phyloP scores from a whole-genome alignment of 2,329 filamentous ascomycete genomes.

The Coleophoma cylindrospora region DNA sequence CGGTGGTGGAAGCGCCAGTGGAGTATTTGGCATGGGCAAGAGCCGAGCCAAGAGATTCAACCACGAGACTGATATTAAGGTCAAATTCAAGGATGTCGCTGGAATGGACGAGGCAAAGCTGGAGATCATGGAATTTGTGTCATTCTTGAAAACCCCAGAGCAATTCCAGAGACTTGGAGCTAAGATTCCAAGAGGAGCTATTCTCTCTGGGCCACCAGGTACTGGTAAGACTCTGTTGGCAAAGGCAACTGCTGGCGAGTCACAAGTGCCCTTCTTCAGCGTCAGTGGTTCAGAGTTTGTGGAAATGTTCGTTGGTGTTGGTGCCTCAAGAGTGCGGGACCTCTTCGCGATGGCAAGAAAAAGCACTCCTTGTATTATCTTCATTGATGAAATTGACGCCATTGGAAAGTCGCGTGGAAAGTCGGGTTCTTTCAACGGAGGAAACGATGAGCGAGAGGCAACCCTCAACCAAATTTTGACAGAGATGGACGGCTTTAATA shows the following conservation, averaged over 20 bases:
- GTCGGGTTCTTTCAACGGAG: constrained; percentile 71
- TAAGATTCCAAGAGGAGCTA: constrained; percentile 95
- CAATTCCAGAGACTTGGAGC: constrained; percentile 91
- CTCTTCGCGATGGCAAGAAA: constrained; percentile 92
- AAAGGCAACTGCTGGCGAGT: constrained; percentile 96
- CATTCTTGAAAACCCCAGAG: constrained; percentile 89
- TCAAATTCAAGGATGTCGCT: constrained; percentile 94
- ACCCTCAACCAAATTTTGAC: constrained; percentile 98
- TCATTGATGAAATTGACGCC: constrained; percentile 98
- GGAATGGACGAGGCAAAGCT: constrained; percentile 97
- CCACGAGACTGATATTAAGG: constrained; percentile 92
- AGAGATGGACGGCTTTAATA: constrained; percentile 99
- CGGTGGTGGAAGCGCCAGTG: constrained; percentile 61
- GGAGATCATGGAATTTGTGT: constrained; percentile 99
- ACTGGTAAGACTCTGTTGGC: constrained; percentile 97
- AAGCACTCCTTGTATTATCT: constrained; percentile 97
- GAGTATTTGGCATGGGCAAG: constrained; percentile 94
- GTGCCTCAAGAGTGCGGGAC: constrained; percentile 90
- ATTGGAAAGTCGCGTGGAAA: constrained; percentile 89
- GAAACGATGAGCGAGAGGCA: constrained; percentile 94
- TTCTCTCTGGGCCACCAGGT: constrained; percentile 94
- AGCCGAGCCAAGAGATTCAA: constrained; percentile 97
- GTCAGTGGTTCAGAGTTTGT: constrained; percentile 99
- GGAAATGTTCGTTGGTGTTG: constrained; percentile 99
- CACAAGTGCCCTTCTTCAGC: constrained; percentile 94